Base-by-base conservation (phyloP, 495 filamentous ascomycete genomes). In the Aspergillus bertholletiae region DNA sequence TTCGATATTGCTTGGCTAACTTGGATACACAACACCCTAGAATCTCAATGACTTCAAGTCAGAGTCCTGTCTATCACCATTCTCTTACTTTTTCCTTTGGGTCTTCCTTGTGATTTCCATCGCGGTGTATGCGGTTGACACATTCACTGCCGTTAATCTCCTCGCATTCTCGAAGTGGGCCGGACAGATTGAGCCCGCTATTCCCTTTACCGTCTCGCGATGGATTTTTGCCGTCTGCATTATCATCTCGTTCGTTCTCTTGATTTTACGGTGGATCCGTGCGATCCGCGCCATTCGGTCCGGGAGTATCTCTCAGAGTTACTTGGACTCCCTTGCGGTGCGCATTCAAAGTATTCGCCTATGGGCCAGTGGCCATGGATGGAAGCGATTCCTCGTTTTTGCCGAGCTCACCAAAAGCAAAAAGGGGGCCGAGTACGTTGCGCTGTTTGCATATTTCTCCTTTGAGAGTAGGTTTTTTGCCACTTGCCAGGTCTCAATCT, bases 221-320 rank as follows among this genome's bases (percentile, higher is more conserved):
- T 95, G 92, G 88, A 88, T 98, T 60, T 98, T 96, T 67, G 84
- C 87, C 23, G 80, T 79, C 35, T 95, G 91, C 62, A 98, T 98
- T 60, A 84, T 96, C 53, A 70, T 91, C 27, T 96, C 92, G 3
- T 90, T 88, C 62, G 73, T 87, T 49, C 85, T 97, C 46, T 77
- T 93, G 22, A 76, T 69, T 24, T 89, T 84, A 61, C 87, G 96
- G 63, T 89, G 87, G 80, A 56, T 91, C 21, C 82, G 85, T 26
- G 92, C 94, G 22, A 73, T 86, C 28, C 82, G 84, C 17, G 86
- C 92, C 11, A 92, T 97, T 63, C 86, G 79, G 47, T 82, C 88
- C 40, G 89, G 88, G 45, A 88, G 90, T 40, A 87, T 97, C n/a
- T 88, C 91, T 17, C 87, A 93, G 56, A 90, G 85, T 64, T 98